Base-by-base conservation (phyloP, 441 rosid species). In the Corymbia calophylla region DNA sequence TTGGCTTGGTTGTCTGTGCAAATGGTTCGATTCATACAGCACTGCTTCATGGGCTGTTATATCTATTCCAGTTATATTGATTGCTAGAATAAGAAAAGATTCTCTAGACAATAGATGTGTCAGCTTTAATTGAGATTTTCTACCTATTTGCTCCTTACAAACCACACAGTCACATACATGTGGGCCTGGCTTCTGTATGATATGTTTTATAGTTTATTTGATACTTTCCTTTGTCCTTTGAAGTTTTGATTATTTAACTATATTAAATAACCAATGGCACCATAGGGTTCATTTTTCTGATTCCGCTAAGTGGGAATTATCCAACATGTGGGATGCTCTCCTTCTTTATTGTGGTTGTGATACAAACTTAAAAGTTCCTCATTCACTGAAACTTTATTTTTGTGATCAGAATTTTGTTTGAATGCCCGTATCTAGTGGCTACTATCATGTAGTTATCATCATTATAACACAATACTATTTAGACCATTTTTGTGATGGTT, bases 401-500 rank as follows among this genome's bases (percentile, higher is more conserved):
- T 44, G 51, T 77, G 82, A 77, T 51, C 2, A 39, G n/a, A 77
- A 77, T 77, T 44, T 44, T 23, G 84, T 77, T 2, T 77, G 27
- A 53, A 44, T 23, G 53, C 84, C 53, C 5, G n/a, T 44, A 44
- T 44, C 53, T 23, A 51, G n/a, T 44, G 51, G n/a, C 84, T 3
- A 14, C 84, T 44, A 77, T 77, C 48, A 47, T 44, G 84, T 44
- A 77, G 84, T 77, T 77, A 12, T 77, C 51, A 44, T 44, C 53
- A 44, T 44, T 44, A 23, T 77, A 77, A 44, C n/a, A 44, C 51
- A 73, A 86, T 55, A 44, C 13, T 86, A 35, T 55, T 21, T 86
- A 55, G 47, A 32, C 68, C 84, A 77, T 77, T 44, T 77, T 77
- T 77, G 31, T 77, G 85, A 86, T 88, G 87, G 90, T 91, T 93